These are phyloP conservation scores for Wickerhamiella occidentalis DNA, from an alignment of 805 yeast genomes.

Conservation along the genomic window DNA sequence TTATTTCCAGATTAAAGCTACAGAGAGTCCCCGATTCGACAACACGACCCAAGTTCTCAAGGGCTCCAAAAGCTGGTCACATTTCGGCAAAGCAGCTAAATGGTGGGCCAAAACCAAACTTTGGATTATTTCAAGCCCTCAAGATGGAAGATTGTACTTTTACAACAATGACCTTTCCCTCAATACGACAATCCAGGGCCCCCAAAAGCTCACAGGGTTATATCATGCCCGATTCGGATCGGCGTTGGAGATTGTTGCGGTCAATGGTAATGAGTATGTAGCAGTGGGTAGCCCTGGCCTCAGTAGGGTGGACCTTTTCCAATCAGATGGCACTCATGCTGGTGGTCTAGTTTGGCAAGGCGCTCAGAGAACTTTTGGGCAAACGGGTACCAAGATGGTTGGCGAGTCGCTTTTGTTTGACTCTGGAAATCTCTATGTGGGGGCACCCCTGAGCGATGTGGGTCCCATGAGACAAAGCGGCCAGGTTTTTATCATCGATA, in stretches of 20 bases:
- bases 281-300: slow-evolving; percentile 43
- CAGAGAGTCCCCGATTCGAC: background rate
- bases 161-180: slow-evolving; percentile 11
- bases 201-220: slow-evolving; percentile 14
- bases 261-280: slow-evolving; percentile 29
- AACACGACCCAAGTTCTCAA: background rate
- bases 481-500: slow-evolving; percentile 27
- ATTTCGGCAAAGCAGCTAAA: slow-evolving; percentile 13
- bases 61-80: slow-evolving; percentile 1
- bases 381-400: slow-evolving; percentile 34
- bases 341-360: slow-evolving; percentile 24
- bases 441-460: slow-evolving; percentile 34
- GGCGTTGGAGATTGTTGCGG: slow-evolving; percentile 25
- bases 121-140: slow-evolving; percentile 19
- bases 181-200: slow-evolving; percentile 9
- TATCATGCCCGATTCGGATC: slow-evolving; percentile 33
- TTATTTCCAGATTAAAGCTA: background rate
- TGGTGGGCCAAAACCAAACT: slow-evolving; percentile 14
- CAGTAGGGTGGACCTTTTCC: slow-evolving; percentile 34
- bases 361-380: slow-evolving; percentile 29
- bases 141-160: slow-evolving; percentile 16
- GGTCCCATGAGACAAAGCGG: slow-evolving; percentile 30
- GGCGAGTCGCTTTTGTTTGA: slow-evolving; percentile 29
- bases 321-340: slow-evolving; percentile 19
- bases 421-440: slow-evolving; percentile 35